A percentile compares a stretch with the other conserved stretches of the same genome.
Conservation (phyloP, 2,329 filamentous ascomycete species). For the Byssochlamys sp. region DNA sequence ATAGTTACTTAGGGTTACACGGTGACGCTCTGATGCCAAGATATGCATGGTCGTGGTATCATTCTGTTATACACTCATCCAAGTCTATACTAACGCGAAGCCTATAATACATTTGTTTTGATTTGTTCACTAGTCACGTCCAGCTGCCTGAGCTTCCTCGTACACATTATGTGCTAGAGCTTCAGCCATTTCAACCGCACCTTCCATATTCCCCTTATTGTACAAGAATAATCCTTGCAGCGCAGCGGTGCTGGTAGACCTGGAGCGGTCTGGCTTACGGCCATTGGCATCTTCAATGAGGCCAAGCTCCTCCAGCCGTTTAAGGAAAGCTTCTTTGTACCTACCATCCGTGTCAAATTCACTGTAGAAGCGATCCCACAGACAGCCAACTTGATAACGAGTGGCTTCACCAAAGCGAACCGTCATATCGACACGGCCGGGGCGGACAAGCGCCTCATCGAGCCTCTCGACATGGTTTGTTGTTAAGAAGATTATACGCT, state of each 20-base stretch:
- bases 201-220: constrained; percentile 82
- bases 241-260: constrained; percentile 71
- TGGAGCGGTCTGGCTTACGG: constrained; percentile 36
- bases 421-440: constrained; percentile 88
- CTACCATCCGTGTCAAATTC: constrained; percentile 60
- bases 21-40: neutral
- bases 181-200: constrained; percentile 72
- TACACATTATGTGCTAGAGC: constrained; percentile 24
- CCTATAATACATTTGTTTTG: neutral
- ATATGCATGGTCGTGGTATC: neutral
- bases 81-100: neutral
- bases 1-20: neutral
- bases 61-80: neutral
- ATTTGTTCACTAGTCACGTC: constrained; percentile 7
- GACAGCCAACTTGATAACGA: constrained; percentile 67
- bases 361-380: constrained; percentile 94
- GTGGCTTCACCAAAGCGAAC: constrained; percentile 81
- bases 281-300: constrained; percentile 54
- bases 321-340: constrained; percentile 60
- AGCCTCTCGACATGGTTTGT: constrained; percentile 88
- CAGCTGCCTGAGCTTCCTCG: constrained; percentile 13
- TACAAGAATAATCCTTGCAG: constrained; percentile 91
- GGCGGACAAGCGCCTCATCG: constrained; percentile 78
- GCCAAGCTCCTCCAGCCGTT: constrained; percentile 58
- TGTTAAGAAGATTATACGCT: constrained; percentile 85